Evolutionary conservation across 257 asterid species (phyloP).

Genomic region (Misopates orontium): DNA sequence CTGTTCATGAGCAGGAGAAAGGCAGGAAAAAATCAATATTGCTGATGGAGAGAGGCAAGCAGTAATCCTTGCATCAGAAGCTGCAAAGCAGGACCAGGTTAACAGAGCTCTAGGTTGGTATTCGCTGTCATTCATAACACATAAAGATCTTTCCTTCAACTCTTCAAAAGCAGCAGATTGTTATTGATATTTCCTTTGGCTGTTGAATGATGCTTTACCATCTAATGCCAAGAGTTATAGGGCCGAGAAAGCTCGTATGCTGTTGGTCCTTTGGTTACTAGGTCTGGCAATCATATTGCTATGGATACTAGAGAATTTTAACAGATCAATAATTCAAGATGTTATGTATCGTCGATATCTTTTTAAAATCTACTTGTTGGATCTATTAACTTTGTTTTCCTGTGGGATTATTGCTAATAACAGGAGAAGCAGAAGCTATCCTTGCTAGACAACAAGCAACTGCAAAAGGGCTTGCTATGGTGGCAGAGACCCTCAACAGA

Average conservation of each 20-base stretch:
- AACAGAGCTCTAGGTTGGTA: constrained; percentile 82
- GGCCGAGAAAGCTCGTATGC: neutral
- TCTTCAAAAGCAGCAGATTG: neutral
- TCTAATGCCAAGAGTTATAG: neutral
- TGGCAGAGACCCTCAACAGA: constrained; percentile 61
- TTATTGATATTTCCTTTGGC: constrained; percentile 7
- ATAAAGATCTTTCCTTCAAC: neutral
- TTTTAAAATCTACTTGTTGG: neutral
- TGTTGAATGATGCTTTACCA: constrained; percentile 16
- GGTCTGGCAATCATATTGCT: neutral
- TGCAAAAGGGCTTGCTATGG: constrained; percentile 73
- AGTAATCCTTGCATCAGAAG: constrained; percentile 85
- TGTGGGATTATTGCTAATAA: constrained; percentile 19
- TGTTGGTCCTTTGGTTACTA: neutral
- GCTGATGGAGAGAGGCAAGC: constrained; percentile 76
- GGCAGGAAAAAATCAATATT: constrained; percentile 80
- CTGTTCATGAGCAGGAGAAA: constrained; percentile 59
- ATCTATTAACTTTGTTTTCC: neutral
- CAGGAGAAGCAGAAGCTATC: constrained; percentile 98
- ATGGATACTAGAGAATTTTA: neutral
- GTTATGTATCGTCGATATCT: neutral
- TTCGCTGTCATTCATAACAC: neutral
- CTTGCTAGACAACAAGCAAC: constrained; percentile 82
- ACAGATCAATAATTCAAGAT: neutral
- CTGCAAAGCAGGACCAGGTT: constrained; percentile 81